Base-by-base conservation (phyloP, 495 filamentous ascomycete genomes). In the Trichoderma reesei region DNA sequence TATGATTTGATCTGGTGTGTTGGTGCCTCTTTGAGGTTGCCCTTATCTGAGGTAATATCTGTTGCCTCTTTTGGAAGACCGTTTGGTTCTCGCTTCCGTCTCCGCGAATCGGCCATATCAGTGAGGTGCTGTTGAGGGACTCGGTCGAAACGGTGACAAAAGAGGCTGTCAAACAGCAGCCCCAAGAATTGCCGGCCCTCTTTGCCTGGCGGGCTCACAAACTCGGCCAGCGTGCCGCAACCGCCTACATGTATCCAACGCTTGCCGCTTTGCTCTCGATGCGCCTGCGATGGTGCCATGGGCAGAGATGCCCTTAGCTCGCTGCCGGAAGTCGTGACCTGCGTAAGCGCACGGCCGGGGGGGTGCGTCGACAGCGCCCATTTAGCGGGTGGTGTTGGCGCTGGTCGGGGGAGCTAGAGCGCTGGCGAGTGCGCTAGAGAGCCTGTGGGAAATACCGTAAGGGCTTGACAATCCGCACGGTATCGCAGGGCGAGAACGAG, bases 341-440 rank as follows among this genome's bases (percentile, higher is more conserved):
- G 51, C 51, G 51, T 56, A 56, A 56, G 51, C 51, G 26, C 51
- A 56, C 51, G 51, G 51, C 51, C 51, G n/a, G 51, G 51, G 51
- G 51, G 51, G 51, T 56, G 51, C 51, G 51, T 11, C 20, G 8
- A 56, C 16, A n/a, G n/a, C n/a, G n/a, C n/a, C n/a, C n/a, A n/a
- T n/a, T n/a, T n/a, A n/a, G n/a, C n/a, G n/a, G n/a, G n/a, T n/a
- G n/a, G n/a, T n/a, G n/a, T 3, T 18, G 44, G 44, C 44, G 20
- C 44, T 48, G 44, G n/a, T 14, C 14, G 20, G 44, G 37, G 37
- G 5, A 39, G 37, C 37, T 39, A 39, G 37, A 4, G 37, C n/a
- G n/a, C n/a, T n/a, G n/a, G n/a, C n/a, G n/a, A n/a, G n/a, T n/a
- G n/a, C n/a, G n/a, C n/a, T n/a, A n/a, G n/a, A n/a, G n/a, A n/a